Conservation (phyloP, 306 rosid genomes). For the Carpinus fangiana region DNA sequence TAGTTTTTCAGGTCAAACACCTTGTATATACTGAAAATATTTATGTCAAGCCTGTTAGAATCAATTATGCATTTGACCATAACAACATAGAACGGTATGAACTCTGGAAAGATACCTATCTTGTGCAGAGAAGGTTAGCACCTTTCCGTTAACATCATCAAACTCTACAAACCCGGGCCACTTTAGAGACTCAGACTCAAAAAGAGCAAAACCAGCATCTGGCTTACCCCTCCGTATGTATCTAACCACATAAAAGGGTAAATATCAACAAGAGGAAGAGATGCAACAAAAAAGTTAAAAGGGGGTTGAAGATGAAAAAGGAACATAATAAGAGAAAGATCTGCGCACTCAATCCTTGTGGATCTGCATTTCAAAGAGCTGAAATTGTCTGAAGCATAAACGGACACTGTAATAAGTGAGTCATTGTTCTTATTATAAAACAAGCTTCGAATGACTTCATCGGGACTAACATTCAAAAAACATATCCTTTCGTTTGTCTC, state of each 20-base stretch:
- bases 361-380: constrained; percentile 91
- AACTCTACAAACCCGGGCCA: constrained; percentile 99
- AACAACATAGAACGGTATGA: constrained; percentile 6
- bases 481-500: constrained; percentile 86
- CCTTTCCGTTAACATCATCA: constrained; percentile 95
- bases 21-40: constrained; percentile 74
- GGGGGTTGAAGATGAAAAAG: neutral
- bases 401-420: constrained; percentile 89
- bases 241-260: constrained; percentile 39
- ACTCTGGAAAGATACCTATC: constrained; percentile 48
- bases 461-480: constrained; percentile 80
- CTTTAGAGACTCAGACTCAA: constrained; percentile 82
- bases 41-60: constrained; percentile 22
- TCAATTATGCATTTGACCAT: neutral
- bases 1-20: constrained; percentile 93
- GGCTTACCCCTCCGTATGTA: constrained; percentile 84
- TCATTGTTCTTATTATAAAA: constrained; percentile 92
- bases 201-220: constrained; percentile 89
- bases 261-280: constrained; percentile 22
- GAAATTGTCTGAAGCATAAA: constrained; percentile 93
- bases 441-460: constrained; percentile 89
- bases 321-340: neutral
- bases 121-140: constrained; percentile 86
- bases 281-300: neutral
- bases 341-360: constrained; percentile 81